Base-by-base conservation (phyloP, 2,329 filamentous ascomycete species). In the Penicillium digitatum region DNA sequence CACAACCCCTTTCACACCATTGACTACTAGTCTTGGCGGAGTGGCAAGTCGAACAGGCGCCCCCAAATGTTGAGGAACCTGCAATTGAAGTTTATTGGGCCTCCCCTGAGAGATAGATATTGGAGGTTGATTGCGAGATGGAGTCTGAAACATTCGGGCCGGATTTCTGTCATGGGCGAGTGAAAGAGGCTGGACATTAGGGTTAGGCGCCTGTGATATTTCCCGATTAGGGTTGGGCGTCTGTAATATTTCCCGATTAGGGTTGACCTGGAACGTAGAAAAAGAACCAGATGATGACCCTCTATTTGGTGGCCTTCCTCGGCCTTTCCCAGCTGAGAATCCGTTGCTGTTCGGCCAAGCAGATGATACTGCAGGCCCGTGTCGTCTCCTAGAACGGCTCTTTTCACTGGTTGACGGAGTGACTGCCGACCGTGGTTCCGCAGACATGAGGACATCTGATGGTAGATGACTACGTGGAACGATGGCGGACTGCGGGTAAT, bases 331-430 rank as follows among this genome's bases (percentile, higher is more conserved):
- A 5, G 80, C 83, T 1, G 82, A 76, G 12, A 84, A 79, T 37
- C 80, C 78, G 16, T 82, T 82, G 55, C 81, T 83, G 59, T 84
- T 84, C 52, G 87, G 85, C 92, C 92, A 96, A 0, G 92, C 92
- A 10, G 91, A 96, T 0, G 91, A 96, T 0, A 96, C 90, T 7
- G 89, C 90, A 0, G 90, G 88, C 0, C 91, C 91, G 69, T 95
- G 88, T 4, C 89, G 83, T 52, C 87, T 79, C 52, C 68, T 69
- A 16, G 67, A 58, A 12, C 70, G 69, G 16, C 72, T 59, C 80
- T 86, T 49, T 10, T 74, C 72, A 4, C 66, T 61, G 3, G 69
- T 67, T 5, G 82, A 84, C 1, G 87, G 85, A 4, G 87, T 88
- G n/a, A 89, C 78, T 3, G 89, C 88, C 0, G 90, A 91, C 46